Percentiles rank a stretch among this genome's conserved stretches.
Evolutionary conservation across 2,329 filamentous ascomycete species (phyloP).

Genomic region (Cladosporium colombiae): DNA sequence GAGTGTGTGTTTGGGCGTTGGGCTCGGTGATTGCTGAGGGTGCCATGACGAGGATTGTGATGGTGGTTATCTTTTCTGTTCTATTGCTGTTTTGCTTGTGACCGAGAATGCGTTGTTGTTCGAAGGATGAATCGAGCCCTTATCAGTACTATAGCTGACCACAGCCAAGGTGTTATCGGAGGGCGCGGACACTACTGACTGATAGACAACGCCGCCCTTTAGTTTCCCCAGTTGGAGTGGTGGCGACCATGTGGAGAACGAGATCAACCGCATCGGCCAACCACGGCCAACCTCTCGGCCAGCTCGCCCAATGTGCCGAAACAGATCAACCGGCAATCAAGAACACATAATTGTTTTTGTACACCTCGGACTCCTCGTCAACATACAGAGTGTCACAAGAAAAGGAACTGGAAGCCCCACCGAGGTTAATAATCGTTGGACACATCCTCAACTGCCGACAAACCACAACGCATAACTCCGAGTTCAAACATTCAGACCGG

Average conservation of each 20-base stretch:
- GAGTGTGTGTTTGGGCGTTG: constrained; percentile 23
- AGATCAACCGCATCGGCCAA: not conserved
- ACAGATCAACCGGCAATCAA: not conserved
- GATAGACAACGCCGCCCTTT: constrained; percentile 6
- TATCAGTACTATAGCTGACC: not conserved
- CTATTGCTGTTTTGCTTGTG: not conserved
- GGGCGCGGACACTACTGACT: not conserved
- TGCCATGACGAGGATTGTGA: constrained; percentile 28
- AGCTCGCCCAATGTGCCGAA: not conserved
- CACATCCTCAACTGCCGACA: not conserved
- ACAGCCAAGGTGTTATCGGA: constrained; percentile 9
- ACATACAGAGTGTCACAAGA: not conserved
- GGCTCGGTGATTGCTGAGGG: constrained; percentile 32
- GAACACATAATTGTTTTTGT: not conserved
- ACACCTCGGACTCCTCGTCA: not conserved
- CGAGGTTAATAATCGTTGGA: not conserved
- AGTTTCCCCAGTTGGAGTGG: not conserved
- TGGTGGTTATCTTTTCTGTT: not conserved
- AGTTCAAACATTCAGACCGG: not conserved
- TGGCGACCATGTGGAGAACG: constrained; percentile 1
- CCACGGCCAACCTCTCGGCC: constrained; percentile 2
- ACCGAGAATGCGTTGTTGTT: not conserved
- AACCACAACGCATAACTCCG: not conserved
- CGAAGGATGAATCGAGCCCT: not conserved
- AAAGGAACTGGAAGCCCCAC: not conserved